Evolutionary conservation across 768 basidiomycete species (phyloP).

Genomic region (Lactifluus piperatus): DNA sequence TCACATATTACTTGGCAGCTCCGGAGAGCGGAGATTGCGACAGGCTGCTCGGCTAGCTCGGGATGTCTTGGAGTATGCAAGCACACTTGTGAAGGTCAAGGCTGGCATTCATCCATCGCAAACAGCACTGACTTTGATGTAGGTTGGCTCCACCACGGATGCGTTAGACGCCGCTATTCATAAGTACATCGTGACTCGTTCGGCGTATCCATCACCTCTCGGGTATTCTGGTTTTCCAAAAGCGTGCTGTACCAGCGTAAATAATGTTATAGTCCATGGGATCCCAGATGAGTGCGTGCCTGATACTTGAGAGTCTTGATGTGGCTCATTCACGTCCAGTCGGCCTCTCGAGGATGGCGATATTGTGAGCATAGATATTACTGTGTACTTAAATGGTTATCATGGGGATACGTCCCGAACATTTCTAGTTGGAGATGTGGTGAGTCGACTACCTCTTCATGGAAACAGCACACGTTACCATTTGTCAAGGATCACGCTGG

Average conservation of each 20-base stretch:
- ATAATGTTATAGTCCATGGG: conserved; percentile 81
- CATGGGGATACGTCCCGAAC: conserved; percentile 88
- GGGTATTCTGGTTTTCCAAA: conserved; percentile 67
- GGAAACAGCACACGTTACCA: not conserved
- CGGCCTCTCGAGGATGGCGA: conserved; percentile 76
- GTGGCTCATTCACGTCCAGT: conserved; percentile 32
- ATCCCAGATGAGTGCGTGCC: conserved; percentile 77
- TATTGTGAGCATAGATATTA: conserved; percentile 84
- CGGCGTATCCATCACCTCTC: conserved; percentile 84
- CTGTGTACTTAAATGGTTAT: conserved; percentile 73
- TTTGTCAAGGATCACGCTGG: conserved; percentile 57
- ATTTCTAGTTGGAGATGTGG: conserved; percentile 74
- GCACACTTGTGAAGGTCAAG: conserved; percentile 17
- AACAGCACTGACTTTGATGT: conserved; percentile 7
- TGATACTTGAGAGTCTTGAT: not conserved
- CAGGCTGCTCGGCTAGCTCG: conserved; percentile 14
- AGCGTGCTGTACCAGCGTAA: conserved; percentile 81
- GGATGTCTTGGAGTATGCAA: conserved; percentile 16
- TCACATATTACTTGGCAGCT: conserved; percentile 9
- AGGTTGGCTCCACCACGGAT: conserved; percentile 71
- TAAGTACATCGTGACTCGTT: conserved; percentile 52
- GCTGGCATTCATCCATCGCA: not conserved
- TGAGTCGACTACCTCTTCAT: conserved; percentile 28
- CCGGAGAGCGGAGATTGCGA: conserved; percentile 8
- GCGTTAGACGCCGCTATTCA: conserved; percentile 67